Evolutionary conservation across 2,329 filamentous ascomycete genomes (phyloP).

Genomic region (Chaetothyriales sp.): DNA sequence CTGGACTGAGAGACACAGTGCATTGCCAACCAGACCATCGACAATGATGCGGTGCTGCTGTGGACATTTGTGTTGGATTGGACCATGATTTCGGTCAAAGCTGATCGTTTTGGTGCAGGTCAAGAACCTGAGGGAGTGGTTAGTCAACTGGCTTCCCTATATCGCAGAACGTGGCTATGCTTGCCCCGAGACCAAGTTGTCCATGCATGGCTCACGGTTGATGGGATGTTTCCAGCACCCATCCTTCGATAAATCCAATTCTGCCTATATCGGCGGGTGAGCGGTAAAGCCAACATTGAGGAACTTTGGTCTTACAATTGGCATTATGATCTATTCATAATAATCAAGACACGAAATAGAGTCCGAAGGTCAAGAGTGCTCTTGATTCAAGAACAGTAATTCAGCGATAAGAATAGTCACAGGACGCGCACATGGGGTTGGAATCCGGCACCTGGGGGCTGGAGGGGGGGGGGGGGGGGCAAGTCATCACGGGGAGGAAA

Average conservation of each 20-base stretch:
- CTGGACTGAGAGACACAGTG: constrained; percentile 33
- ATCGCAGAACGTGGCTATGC: neutral
- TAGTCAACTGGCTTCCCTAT: neutral
- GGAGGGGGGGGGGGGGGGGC: no score
- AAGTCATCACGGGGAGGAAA: no score
- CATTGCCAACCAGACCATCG: constrained; percentile 35
- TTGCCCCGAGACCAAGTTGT: constrained; percentile 22
- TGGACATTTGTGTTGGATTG: constrained; percentile 31
- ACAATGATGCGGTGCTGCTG: constrained; percentile 31
- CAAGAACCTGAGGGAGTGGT: constrained; percentile 33
- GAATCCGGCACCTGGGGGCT: neutral
- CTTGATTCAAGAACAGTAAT: neutral
- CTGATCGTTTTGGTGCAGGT: constrained; percentile 34
- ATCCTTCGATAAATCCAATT: constrained; percentile 10
- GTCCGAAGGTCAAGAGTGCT: neutral
- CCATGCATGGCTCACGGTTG: constrained; percentile 22
- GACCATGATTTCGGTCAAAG: constrained; percentile 47
- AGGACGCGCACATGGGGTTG: neutral
- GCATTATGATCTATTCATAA: neutral
- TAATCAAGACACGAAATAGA: neutral
- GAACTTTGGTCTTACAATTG: neutral
- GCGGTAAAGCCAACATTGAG: neutral
- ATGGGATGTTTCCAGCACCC: constrained; percentile 21
- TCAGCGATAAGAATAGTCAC: neutral
- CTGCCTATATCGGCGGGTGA: constrained; percentile 3